phyloP scores from a whole-genome alignment of 345 rosid species.

The Salix viminalis region DNA sequence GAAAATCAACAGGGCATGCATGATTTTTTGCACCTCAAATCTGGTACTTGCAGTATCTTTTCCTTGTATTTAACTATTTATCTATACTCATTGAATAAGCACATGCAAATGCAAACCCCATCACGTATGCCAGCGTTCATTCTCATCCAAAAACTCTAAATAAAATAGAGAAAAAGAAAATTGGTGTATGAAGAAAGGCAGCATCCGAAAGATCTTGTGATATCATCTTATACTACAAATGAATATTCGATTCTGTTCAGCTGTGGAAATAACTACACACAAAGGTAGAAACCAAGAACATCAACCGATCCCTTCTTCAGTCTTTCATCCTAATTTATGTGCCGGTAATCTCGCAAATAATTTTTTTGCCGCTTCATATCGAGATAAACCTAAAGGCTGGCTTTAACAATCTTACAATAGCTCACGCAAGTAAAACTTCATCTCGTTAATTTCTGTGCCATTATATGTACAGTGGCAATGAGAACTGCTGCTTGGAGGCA shows the following conservation, averaged over 20 bases:
- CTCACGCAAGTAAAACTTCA: conserved; percentile 2
- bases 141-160: too few species aligned
- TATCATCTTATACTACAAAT: conserved; percentile 5
- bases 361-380: not conserved
- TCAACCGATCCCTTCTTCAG: conserved; percentile 1
- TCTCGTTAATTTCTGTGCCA: conserved; percentile 22
- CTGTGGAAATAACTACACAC: not conserved
- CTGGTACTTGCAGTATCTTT: too few species aligned
- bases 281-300: not conserved
- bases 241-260: conserved; percentile 3
- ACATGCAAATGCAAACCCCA: too few species aligned
- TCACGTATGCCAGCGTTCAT: too few species aligned
- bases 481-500: not conserved
- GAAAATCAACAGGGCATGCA: too few species aligned
- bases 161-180: too few species aligned
- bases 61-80: too few species aligned
- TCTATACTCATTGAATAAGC: too few species aligned
- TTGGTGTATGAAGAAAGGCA: not conserved
- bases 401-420: not conserved
- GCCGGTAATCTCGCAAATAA: not conserved
- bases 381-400: not conserved
- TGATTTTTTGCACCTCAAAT: too few species aligned
- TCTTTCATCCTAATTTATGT: not conserved
- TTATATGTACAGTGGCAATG: conserved; percentile 26
- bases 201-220: not conserved